These are phyloP conservation scores for Trypanosoma scelopori DNA, from an alignment of 208 protist genomes.

Conservation along the genomic window DNA sequence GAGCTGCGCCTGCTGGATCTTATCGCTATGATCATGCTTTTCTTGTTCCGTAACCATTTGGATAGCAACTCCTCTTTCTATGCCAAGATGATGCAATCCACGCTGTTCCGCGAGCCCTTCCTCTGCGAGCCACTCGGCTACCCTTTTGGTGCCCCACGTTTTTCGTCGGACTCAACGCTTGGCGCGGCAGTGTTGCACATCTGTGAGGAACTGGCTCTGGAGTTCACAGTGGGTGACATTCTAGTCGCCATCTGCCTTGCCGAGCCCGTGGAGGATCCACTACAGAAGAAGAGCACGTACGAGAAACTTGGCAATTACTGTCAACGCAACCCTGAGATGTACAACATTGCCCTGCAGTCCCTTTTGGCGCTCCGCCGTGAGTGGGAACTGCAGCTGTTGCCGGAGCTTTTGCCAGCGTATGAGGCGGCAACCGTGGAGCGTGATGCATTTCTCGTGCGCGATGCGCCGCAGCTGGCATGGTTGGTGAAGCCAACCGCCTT, in stretches of 20 bases:
- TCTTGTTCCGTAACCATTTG: conserved; percentile 51
- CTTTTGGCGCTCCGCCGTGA: conserved; percentile 56
- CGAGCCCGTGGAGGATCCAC: conserved; percentile 49
- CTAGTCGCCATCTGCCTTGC: conserved; percentile 58
- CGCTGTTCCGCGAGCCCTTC: conserved; percentile 67
- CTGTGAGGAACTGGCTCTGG: conserved; percentile 56
- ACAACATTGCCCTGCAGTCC: conserved; percentile 45
- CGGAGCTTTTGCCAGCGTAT: conserved; percentile 40
- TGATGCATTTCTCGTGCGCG: conserved; percentile 49
- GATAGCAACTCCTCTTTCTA: conserved; percentile 25
- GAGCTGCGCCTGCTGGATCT: conserved; percentile 58
- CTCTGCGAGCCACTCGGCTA: conserved; percentile 61
- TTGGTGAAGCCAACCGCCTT: conserved; percentile 53
- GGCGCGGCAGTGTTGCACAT: conserved; percentile 41
- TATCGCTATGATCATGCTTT: conserved; percentile 55
- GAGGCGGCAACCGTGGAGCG: conserved; percentile 28
- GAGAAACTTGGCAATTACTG: conserved; percentile 52
- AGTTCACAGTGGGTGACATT: conserved; percentile 60
- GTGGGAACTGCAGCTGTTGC: conserved; percentile 78
- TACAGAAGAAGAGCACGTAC: conserved; percentile 39
- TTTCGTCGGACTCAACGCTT: conserved; percentile 30
- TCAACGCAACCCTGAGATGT: conserved; percentile 40
- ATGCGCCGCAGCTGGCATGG: conserved; percentile 81
- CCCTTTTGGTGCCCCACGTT: conserved; percentile 60
- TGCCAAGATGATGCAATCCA: conserved; percentile 43